Conservation (phyloP, 202 grass and related monocot genomes). For the Schoenoplectus triqueter region DNA sequence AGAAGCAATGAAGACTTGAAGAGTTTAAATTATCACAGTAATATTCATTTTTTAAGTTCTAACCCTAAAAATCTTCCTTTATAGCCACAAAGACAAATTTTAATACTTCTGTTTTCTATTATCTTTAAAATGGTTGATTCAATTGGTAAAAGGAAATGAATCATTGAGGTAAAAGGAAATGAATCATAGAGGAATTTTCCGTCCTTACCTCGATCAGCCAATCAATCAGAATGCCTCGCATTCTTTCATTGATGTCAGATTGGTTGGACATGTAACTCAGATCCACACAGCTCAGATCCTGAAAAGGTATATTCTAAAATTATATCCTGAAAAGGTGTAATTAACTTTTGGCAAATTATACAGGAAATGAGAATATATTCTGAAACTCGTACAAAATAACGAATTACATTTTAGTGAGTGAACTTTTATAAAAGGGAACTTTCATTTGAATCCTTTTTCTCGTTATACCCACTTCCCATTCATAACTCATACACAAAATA, state of each 20-base stretch:
- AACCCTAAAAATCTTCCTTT: background rate
- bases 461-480: background rate
- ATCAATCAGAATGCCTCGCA: constrained; percentile 88
- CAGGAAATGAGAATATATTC: background rate
- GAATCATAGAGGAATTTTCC: background rate
- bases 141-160: background rate
- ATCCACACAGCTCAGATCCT: constrained; percentile 73
- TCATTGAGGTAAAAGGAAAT: background rate
- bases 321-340: constrained; percentile 43
- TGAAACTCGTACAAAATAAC: background rate
- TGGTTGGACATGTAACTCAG: constrained; percentile 76
- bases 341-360: constrained; percentile 3
- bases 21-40: background rate
- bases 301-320: background rate
- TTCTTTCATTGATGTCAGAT: constrained; percentile 85
- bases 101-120: background rate
- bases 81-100: background rate
- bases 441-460: background rate
- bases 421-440: too few relatives aligned
- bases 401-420: background rate
- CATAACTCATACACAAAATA: background rate
- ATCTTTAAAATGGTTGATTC: background rate
- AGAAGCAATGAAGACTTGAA: background rate
- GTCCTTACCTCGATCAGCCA: constrained; percentile 82
- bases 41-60: background rate